Evolutionary conservation across 2,329 filamentous ascomycete genomes (phyloP).

Genomic region (Colletotrichum godetiae): DNA sequence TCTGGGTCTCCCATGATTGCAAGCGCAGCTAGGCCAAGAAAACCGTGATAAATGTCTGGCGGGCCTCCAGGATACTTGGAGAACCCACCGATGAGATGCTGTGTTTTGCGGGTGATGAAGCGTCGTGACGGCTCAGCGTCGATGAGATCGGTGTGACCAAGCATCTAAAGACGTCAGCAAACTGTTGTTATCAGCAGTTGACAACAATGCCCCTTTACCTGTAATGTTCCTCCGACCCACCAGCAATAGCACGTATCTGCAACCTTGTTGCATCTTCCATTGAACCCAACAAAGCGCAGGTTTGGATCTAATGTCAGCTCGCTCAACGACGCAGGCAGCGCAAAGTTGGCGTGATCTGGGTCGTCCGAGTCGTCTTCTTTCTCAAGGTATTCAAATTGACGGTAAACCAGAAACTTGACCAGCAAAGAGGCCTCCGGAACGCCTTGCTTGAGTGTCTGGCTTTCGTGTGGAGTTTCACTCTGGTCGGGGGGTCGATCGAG

Average conservation of each 20-base stretch:
- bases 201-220: conserved; percentile 44
- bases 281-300: conserved; percentile 76
- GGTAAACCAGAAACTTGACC: conserved; percentile 69
- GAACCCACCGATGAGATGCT: conserved; percentile 87
- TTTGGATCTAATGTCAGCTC: conserved; percentile 46
- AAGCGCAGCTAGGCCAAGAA: conserved; percentile 85
- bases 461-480: conserved; percentile 44
- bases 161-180: conserved; percentile 56
- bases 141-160: conserved; percentile 68
- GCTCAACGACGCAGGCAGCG: conserved; percentile 46
- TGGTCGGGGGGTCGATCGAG: conserved; percentile 70
- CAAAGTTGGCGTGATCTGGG: conserved; percentile 42
- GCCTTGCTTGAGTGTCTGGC: conserved; percentile 48
- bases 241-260: conserved; percentile 97
- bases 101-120: conserved; percentile 87
- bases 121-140: conserved; percentile 71
- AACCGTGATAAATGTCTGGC: conserved; percentile 89
- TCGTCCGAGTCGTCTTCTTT: conserved; percentile 58
- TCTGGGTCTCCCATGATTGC: conserved; percentile 77
- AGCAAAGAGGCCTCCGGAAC: conserved; percentile 46
- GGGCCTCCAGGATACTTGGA: conserved; percentile 76
- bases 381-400: conserved; percentile 72
- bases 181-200: conserved; percentile 50
- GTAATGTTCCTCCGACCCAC: conserved; percentile 81
- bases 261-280: conserved; percentile 89